Evolutionary conservation across 768 basidiomycete genomes (phyloP), one percentile per base, ranked within the genome.

Genomic region (Glaciozyma martinii): DNA sequence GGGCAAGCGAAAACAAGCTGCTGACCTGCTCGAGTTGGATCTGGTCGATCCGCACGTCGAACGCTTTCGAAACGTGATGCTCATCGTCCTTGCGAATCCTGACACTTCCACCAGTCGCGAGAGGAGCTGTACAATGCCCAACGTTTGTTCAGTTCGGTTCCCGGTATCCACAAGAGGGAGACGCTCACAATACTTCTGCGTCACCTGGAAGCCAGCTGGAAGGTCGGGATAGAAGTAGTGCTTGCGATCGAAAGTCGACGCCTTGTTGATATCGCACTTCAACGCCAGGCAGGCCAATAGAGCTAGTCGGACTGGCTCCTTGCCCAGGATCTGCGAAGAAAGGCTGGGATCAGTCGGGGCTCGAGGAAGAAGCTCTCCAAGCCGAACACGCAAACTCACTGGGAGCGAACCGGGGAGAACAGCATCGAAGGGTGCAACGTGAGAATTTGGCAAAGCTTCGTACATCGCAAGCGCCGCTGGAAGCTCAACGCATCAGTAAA

Each of bases 151-250:
- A 52, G 50, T 29, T 12, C 1, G 3, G 21, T 3, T 21, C 21
- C 19, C 10, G 1, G 21, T 7, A 1, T 7, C 3, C 1, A 23
- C 10, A 1, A 25, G 9, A 21, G n/a, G n/a, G 16, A 25, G 27
- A 52, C 19, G 70, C 78, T 69, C 66, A 90, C 90, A 83, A 76
- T 98, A 95, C 67, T 90, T 88, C 75, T 98, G 93, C 0, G 93
- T 99, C 67, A 99, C 94, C 77, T 99, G 95, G 76, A 92, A 98
- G 0, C 94, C 94, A 6, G 87, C 81, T 0, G 95, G 92, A 43
- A 95, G 81, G 76, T 98, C 95, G 7, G 89, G 82, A 74, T 99
- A 98, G 76, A 97, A 97, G 75, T 99, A 99, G 75, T 98, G 95
- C 75, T 99, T 99, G 70, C 95, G 81, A 76, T 98, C 95, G 72